Evolutionary conservation across 305 asterid species (phyloP), one percentile per base, ranked within the genome.

Genomic region (Solanum hybrid): DNA sequence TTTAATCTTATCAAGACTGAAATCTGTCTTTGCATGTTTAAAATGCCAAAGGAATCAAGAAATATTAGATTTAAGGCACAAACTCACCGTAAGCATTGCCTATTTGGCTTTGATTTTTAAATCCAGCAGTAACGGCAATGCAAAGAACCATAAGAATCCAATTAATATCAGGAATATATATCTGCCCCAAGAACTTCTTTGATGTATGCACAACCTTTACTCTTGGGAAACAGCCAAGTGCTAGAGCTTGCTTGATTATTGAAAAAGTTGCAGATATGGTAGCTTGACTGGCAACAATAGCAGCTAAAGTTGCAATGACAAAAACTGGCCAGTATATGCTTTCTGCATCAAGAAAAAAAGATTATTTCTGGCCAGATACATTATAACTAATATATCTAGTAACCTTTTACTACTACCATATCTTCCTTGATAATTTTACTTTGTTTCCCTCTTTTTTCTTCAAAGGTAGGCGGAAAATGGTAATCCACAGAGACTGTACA

Each of bases 201-300:
- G 99, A 97, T 31, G 99, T 96, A 89, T 97, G 99, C 35, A 97
- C 98, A 82, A 97, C 97, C 94, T 97, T 96, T 90, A 97, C 99
- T 90, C 99, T 94, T 4, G 99, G 99, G 42, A 97, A 96, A 92
- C 99, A 97, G 90, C 99, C 98, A 20, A 95, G 96, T 24, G 99
- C 98, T 82, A 94, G 95, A 42, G 99, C 99, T 92, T 97, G 99
- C 95, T 97, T 97, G 94, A 97, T 96, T 92, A 97, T 95, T n/a
- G 99, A 97, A 92, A 97, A 97, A 3, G 98, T 94, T 88, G 99
- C 99, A 40, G 98, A 94, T 92, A 97, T 94, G 42, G 92, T 88
- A 24, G 92, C 92, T 26, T 90, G 92, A 89, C 92, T 90, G 3
- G 92, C 92, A 71, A 90, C 92, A 36, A 88, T 29, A 67, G 92